Evolutionary conservation across 2,329 filamentous ascomycete genomes (phyloP), one percentile per base, ranked within the genome.

Genomic region (Fusarium nelsonii): DNA sequence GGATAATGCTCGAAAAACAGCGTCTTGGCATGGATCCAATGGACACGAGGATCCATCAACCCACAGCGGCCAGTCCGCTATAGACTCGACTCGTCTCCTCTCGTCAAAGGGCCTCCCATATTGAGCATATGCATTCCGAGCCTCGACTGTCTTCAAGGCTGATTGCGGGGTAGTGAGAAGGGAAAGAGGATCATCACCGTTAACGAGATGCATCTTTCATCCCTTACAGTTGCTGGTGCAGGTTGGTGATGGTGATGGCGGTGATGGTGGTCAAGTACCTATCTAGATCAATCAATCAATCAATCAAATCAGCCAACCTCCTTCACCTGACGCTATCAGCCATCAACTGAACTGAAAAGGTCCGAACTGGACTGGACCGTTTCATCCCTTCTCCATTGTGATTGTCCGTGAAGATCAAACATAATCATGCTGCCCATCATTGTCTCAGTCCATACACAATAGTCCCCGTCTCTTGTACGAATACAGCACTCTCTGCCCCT

Each of bases 291-390:
- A 20, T 11, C 37, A 40, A 23, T 14, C 6, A 40, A n/a, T 55
- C 39, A 12, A 40, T 51, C 63, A 66, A 66, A 55, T 32, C 44
- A 62, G 23, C 41, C 51, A 46, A 67, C 64, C 63, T 65, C 63
- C 56, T 66, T 66, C 61, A 61, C 63, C 62, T 65, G 63, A 66
- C 65, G 37, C 64, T 54, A 60, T 59, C 64, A 68, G 58, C 48
- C 63, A 43, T 60, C 45, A 64, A 41, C 51, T 53, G 49, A 50
- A 62, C 16, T 59, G 40, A 49, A 23, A 23, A 23, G 23, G 23
- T 23, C 23, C 23, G 23, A 23, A 23, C 23, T 23, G 23, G 23
- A 23, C 23, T 6, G 23, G 23, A 48, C 59, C 64, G 64, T 68
- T 68, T 68, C 59, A 68, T 50, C 65, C 54, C 66, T 53, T 39